A percentile compares a stretch with the other conserved stretches of the same genome.
These are phyloP conservation scores for Glycine soja DNA, from an alignment of 306 rosid species.

Conservation along the genomic window DNA sequence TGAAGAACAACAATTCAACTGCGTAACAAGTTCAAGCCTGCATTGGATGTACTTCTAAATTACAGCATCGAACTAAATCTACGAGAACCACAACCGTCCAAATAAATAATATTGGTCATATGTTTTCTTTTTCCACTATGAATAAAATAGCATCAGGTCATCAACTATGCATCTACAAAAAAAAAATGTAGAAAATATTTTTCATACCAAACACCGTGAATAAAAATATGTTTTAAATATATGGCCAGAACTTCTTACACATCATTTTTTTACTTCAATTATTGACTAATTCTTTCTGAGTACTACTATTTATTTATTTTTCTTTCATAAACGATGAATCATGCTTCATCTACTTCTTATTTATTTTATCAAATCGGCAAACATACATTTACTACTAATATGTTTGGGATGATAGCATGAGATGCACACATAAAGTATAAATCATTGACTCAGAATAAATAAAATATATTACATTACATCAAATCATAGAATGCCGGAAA, in stretches of 20 bases:
- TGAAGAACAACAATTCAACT: neutral
- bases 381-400: slow-evolving; percentile 17
- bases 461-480: slow-evolving; percentile 29
- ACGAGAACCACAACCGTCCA: neutral
- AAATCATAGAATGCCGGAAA: slow-evolving; percentile 42
- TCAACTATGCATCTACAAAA: neutral
- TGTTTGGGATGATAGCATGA: neutral
- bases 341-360: slow-evolving; percentile 9
- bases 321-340: slow-evolving; percentile 32
- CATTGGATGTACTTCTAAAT: neutral
- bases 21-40: neutral
- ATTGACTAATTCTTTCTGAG: slow-evolving; percentile 21
- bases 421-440: slow-evolving; percentile 40
- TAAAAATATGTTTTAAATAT: neutral
- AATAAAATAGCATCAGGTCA: neutral
- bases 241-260: neutral
- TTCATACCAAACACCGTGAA: neutral
- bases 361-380: slow-evolving; percentile 17
- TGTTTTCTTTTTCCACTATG: neutral
- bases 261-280: slow-evolving; percentile 7
- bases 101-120: slow-evolving; percentile 7
- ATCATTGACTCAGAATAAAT: slow-evolving; percentile 34
- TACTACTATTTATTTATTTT: neutral
- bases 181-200: neutral
- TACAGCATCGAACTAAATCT: neutral